Conservation (phyloP, 495 filamentous ascomycete species). For the Penicillium roqueforti region DNA sequence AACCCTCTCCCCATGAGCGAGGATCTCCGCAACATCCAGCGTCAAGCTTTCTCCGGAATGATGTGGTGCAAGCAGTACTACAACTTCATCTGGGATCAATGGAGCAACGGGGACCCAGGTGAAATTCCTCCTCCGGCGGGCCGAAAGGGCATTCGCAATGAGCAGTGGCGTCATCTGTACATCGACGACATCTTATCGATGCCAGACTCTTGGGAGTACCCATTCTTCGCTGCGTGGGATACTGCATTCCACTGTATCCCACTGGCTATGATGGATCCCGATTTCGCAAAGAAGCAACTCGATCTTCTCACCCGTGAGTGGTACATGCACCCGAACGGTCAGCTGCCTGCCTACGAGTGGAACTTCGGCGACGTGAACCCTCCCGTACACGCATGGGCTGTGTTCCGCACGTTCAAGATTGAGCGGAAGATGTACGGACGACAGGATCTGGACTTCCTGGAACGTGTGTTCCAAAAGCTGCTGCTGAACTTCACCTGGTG, state of each 20-base stretch:
- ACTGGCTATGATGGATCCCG: slow-evolving; percentile 92
- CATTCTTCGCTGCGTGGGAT: slow-evolving; percentile 98
- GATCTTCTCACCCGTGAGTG: slow-evolving; percentile 94
- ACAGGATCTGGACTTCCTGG: slow-evolving; percentile 90
- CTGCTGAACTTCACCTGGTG: slow-evolving; percentile 98
- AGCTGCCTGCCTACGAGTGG: slow-evolving; percentile 91
- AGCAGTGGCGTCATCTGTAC: slow-evolving; percentile 88
- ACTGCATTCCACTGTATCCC: slow-evolving; percentile 96
- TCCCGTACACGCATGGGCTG: slow-evolving; percentile 93
- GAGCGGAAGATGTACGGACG: slow-evolving; percentile 95
- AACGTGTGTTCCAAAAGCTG: slow-evolving; percentile 94
- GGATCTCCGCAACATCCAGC: slow-evolving; percentile 89
- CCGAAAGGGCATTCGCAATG: slow-evolving; percentile 77
- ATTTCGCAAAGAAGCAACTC: slow-evolving; percentile 96
- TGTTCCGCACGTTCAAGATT: slow-evolving; percentile 94
- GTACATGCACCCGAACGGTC: slow-evolving; percentile 99
- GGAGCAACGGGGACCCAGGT: slow-evolving; percentile 75
- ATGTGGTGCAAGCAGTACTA: slow-evolving; percentile 98
- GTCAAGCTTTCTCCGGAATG: slow-evolving; percentile 93
- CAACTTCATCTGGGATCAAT: slow-evolving; percentile 94
- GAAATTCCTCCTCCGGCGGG: slow-evolving; percentile 78
- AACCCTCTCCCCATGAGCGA: slow-evolving; percentile 93
- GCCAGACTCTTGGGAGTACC: slow-evolving; percentile 98
- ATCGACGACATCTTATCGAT: slow-evolving; percentile 94
- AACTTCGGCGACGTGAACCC: slow-evolving; percentile 98